Evolutionary conservation across 2,329 filamentous ascomycete species (phyloP).

Genomic region (Phaeomoniella chlamydospora): DNA sequence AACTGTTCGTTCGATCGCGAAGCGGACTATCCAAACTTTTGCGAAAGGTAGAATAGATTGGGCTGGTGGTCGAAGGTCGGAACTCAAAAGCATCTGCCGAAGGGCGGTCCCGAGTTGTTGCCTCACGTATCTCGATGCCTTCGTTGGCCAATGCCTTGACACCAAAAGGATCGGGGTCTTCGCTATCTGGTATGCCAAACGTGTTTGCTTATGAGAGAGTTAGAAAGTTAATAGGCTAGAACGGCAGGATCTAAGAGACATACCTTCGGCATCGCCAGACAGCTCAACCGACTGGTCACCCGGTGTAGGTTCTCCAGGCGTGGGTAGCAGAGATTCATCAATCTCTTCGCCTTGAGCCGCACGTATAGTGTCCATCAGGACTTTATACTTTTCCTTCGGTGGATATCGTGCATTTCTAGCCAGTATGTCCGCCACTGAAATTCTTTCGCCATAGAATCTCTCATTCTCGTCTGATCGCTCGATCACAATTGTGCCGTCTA

Average conservation of each 20-base stretch:
- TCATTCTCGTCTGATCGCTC: conserved; percentile 82
- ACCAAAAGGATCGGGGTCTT: conserved; percentile 86
- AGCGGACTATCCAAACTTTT: conserved; percentile 62
- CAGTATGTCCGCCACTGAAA: conserved; percentile 49
- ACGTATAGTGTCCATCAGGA: conserved; percentile 70
- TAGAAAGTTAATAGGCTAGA: conserved; percentile 1
- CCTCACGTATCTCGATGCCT: conserved; percentile 78
- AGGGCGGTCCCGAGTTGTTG: conserved; percentile 61
- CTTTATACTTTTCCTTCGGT: conserved; percentile 36
- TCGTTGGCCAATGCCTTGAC: conserved; percentile 82
- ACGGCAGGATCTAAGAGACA: no score
- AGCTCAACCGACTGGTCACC: conserved; percentile 52
- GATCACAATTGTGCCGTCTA: conserved; percentile 77
- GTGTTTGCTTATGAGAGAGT: no score
- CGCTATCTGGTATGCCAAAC: conserved; percentile 65
- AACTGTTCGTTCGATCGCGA: conserved; percentile 46
- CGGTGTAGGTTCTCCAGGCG: conserved; percentile 55
- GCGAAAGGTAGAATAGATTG: conserved; percentile 45
- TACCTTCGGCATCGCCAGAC: no score
- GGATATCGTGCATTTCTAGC: conserved; percentile 43
- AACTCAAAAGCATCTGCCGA: conserved; percentile 72
- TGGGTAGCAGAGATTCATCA: conserved; percentile 52
- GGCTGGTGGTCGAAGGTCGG: conserved; percentile 61
- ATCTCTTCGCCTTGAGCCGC: conserved; percentile 77
- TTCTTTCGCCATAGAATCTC: conserved; percentile 60